These are phyloP conservation scores for Akanthomyces lecanii DNA, from an alignment of 2,329 filamentous ascomycete genomes.

Conservation along the genomic window DNA sequence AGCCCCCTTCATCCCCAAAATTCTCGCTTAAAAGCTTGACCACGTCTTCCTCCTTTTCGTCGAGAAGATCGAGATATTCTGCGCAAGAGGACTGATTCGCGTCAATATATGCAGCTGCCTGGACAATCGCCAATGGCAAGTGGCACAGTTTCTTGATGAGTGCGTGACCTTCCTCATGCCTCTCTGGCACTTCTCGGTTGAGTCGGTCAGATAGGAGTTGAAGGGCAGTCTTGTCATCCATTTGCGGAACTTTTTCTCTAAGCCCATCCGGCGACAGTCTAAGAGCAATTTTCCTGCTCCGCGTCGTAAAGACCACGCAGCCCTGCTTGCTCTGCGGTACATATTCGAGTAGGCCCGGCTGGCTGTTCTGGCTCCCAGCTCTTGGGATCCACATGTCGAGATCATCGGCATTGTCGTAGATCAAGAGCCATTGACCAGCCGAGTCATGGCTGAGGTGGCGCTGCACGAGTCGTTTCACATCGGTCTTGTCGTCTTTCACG, in stretches of 20 bases:
- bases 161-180: neutral
- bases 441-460: neutral
- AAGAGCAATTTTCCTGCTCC: constrained; percentile 14
- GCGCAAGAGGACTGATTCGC: constrained; percentile 22
- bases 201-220: constrained; percentile 4
- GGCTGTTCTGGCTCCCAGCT: neutral
- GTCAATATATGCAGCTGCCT: constrained; percentile 38
- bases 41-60: constrained; percentile 28
- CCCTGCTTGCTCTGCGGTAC: constrained; percentile 14
- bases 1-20: constrained; percentile 32
- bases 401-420: constrained; percentile 19
- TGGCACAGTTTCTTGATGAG: constrained; percentile 23
- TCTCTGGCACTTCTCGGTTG: neutral
- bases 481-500: constrained; percentile 1
- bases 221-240: constrained; percentile 3
- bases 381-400: constrained; percentile 13
- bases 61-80: constrained; percentile 32
- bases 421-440: constrained; percentile 16
- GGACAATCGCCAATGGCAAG: constrained; percentile 34
- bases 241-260: neutral
- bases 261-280: constrained; percentile 11
- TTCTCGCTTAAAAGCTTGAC: constrained; percentile 22
- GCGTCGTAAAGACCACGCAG: constrained; percentile 17
- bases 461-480: constrained; percentile 16
- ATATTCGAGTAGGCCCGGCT: constrained; percentile 5